Evolutionary conservation across 192 early-diverging fungal genomes (phyloP).

Genomic region (Allomyces javanicus): DNA sequence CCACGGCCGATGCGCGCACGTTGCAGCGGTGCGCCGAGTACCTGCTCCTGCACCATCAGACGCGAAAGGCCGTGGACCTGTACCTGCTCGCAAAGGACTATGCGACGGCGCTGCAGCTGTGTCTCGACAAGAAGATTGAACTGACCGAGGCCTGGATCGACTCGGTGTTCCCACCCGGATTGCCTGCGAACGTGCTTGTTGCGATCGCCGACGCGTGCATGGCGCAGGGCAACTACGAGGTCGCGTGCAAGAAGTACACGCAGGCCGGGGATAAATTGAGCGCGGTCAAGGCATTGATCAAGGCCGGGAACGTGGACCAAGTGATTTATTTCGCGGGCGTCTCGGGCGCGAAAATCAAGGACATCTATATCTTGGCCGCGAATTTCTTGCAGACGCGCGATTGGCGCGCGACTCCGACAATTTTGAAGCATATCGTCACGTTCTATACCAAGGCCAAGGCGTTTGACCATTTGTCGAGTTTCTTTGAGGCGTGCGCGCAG

Average conservation of each 20-base stretch:
- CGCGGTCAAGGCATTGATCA: slow-evolving; percentile 30
- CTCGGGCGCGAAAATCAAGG: slow-evolving; percentile 30
- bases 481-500: slow-evolving; percentile 34
- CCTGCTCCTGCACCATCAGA: neutral
- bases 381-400: slow-evolving; percentile 35
- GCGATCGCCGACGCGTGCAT: slow-evolving; percentile 20
- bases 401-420: slow-evolving; percentile 21
- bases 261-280: slow-evolving; percentile 28
- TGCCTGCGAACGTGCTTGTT: slow-evolving; percentile 6
- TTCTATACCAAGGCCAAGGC: slow-evolving; percentile 40
- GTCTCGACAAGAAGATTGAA: slow-evolving; percentile 13
- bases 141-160: slow-evolving; percentile 24
- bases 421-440: slow-evolving; percentile 31
- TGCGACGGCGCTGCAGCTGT: slow-evolving; percentile 13
- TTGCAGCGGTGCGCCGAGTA: neutral
- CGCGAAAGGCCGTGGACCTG: neutral
- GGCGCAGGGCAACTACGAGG: slow-evolving; percentile 17
- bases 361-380: slow-evolving; percentile 31
- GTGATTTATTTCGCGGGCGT: slow-evolving; percentile 42
- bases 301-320: slow-evolving; percentile 29
- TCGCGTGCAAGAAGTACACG: slow-evolving; percentile 33
- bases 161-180: neutral
- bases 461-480: slow-evolving; percentile 19
- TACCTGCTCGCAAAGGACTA: neutral
- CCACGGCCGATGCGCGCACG: neutral